phyloP scores from a whole-genome alignment of 495 filamentous ascomycete species.

The Penicillium goetzii region DNA sequence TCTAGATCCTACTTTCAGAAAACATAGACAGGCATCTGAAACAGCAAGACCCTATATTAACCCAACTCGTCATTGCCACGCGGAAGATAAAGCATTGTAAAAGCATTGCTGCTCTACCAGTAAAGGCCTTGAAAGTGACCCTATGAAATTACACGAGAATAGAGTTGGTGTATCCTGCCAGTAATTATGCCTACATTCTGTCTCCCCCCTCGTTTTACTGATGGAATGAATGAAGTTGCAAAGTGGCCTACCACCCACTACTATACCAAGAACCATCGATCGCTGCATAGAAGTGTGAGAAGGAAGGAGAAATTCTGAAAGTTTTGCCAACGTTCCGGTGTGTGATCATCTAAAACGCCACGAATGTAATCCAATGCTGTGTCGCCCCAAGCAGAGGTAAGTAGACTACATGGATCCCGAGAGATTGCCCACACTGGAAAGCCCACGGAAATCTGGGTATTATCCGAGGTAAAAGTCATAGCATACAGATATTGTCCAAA shows the following conservation, averaged over 20 bases:
- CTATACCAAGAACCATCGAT: constrained; percentile 17
- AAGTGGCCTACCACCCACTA: constrained; percentile 4
- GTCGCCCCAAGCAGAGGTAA: constrained; percentile 7
- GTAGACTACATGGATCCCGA: neutral
- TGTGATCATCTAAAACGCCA: neutral
- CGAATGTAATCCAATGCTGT: constrained; percentile 8
- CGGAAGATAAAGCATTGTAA: constrained; percentile 12
- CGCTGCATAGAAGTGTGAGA: constrained; percentile 14
- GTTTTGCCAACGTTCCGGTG: constrained; percentile 3
- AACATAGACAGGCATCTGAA: neutral
- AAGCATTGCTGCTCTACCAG: neutral
- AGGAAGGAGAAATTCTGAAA: neutral
- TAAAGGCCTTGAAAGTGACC: neutral
- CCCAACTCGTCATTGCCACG: constrained; percentile 19
- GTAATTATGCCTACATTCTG: constrained; percentile 20
- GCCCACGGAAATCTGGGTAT: neutral
- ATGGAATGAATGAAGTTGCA: neutral
- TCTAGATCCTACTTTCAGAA: neutral
- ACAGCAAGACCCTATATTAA: neutral
- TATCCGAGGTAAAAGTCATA: no score
- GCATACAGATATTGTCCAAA: neutral
- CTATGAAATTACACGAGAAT: constrained; percentile 27
- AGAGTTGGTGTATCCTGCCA: constrained; percentile 34
- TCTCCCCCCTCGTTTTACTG: constrained; percentile 14
- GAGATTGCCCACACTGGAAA: neutral